A percentile compares a stretch with the other conserved stretches of the same genome.
Evolutionary conservation across 1,284 basidiomycete genomes (phyloP).

Genomic region (Trametes polyzona): DNA sequence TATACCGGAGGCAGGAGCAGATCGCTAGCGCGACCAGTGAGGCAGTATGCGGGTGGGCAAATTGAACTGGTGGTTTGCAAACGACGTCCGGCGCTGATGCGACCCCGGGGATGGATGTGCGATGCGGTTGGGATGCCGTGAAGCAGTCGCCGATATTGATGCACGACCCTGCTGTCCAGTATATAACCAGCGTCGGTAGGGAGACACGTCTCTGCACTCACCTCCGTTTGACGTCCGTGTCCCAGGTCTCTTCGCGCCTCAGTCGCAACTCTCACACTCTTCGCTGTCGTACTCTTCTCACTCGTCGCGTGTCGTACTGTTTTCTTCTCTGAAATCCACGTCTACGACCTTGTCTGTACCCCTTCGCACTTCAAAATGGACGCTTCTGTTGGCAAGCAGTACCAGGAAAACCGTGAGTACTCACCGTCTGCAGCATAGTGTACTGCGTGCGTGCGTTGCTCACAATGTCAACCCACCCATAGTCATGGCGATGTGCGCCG

Average conservation of each 20-base stretch:
- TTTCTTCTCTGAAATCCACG: not conserved
- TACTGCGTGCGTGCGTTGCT: not conserved
- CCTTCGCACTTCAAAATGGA: not conserved
- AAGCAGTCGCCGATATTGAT: too few relatives aligned
- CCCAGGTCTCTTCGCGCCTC: not conserved
- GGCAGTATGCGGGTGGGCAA: not conserved
- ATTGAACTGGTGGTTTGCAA: not conserved
- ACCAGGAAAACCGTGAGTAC: constrained; percentile 24
- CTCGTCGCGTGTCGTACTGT: not conserved
- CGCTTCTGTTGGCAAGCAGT: constrained; percentile 13
- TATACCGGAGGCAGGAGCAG: not conserved
- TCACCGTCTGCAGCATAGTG: not conserved
- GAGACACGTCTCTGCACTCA: not conserved
- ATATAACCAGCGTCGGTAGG: not conserved
- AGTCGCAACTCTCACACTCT: not conserved
- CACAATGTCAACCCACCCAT: not conserved
- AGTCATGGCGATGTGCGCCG: constrained; percentile 33
- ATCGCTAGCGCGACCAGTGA: not conserved
- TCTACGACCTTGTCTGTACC: too few relatives aligned
- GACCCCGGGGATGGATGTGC: not conserved
- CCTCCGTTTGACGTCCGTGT: not conserved
- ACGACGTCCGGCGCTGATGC: constrained; percentile 9
- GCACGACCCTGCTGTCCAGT: too few relatives aligned
- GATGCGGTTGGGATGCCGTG: too few relatives aligned
- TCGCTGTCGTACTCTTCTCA: not conserved